phyloP scores from a whole-genome alignment of 2,329 filamentous ascomycete genomes.

The Alternaria triticina region DNA sequence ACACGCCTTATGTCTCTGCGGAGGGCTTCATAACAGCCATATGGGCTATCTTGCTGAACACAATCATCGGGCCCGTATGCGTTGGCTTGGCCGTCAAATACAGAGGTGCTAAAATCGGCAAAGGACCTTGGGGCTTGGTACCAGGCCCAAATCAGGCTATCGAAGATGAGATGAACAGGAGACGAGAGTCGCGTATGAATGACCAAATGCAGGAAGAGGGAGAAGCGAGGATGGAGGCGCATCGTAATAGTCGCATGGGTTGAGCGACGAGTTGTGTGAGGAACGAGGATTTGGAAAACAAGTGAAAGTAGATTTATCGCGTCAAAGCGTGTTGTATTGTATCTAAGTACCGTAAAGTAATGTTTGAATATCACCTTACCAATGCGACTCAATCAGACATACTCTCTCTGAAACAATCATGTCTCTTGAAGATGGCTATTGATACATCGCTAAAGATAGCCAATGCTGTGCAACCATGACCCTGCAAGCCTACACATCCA shows the following conservation, averaged over 20 bases:
- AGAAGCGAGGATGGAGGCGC: slow-evolving; percentile 5
- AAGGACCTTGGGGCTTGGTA: slow-evolving; percentile 21
- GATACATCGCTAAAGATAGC: background rate
- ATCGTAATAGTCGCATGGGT: background rate
- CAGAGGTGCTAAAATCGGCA: slow-evolving; percentile 23
- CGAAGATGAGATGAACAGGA: background rate
- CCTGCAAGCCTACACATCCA: background rate
- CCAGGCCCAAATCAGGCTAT: slow-evolving; percentile 10
- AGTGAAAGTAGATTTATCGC: background rate
- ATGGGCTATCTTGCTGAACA: slow-evolving; percentile 34
- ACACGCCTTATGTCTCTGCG: slow-evolving; percentile 30
- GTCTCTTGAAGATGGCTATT: background rate
- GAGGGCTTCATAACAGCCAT: slow-evolving; percentile 32
- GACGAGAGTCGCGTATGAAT: slow-evolving; percentile 1
- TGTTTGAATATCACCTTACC: background rate
- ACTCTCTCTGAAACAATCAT: background rate
- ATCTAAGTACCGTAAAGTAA: background rate
- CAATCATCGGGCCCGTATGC: slow-evolving; percentile 29
- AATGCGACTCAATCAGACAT: background rate
- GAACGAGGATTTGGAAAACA: background rate
- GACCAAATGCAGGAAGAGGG: slow-evolving; percentile 7
- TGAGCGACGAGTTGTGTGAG: background rate
- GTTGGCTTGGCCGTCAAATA: slow-evolving; percentile 32
- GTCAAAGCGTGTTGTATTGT: background rate
- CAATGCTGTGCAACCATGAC: background rate